Conservation (phyloP, 2,329 filamentous ascomycete genomes). For the Grosmannia huntii region DNA sequence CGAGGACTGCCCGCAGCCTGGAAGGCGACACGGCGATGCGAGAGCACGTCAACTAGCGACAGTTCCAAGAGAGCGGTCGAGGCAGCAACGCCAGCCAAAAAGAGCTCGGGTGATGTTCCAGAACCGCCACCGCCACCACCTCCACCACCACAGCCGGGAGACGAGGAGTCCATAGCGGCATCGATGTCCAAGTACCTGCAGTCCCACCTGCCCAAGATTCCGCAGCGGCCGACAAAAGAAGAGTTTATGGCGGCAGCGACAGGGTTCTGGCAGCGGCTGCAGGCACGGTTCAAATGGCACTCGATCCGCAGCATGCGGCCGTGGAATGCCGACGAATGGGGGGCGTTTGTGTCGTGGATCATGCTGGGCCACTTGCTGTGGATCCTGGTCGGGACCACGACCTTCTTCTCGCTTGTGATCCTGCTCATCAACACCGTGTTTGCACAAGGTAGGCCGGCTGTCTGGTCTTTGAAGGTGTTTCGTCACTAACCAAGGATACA, state of each 20-base stretch:
- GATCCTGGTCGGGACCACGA: constrained; percentile 94
- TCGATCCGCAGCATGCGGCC: constrained; percentile 87
- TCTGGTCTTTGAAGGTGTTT: background rate
- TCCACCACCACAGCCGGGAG: constrained; percentile 12
- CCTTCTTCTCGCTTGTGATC: constrained; percentile 87
- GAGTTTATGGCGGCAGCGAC: constrained; percentile 84
- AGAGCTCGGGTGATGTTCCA: constrained; percentile 1
- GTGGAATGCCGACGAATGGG: constrained; percentile 94
- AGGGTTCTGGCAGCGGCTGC: constrained; percentile 81
- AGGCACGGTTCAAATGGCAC: constrained; percentile 93
- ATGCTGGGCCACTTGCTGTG: constrained; percentile 86
- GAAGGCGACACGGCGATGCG: constrained; percentile 1
- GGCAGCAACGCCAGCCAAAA: background rate
- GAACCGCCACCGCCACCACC: constrained; percentile 5
- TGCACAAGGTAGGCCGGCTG: constrained; percentile 57
- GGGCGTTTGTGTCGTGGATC: constrained; percentile 91
- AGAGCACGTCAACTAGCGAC: background rate
- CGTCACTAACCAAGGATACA: constrained; percentile 18
- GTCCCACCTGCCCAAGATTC: constrained; percentile 49
- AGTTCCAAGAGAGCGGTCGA: background rate
- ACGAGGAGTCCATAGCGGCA: constrained; percentile 31
- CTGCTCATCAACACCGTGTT: constrained; percentile 91
- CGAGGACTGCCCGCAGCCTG: background rate
- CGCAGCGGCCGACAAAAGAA: constrained; percentile 86
- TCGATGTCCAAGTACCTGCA: constrained; percentile 49